These are phyloP conservation scores for Ophioceras dolichostomum DNA, from an alignment of 2,329 filamentous ascomycete genomes.

Conservation along the genomic window DNA sequence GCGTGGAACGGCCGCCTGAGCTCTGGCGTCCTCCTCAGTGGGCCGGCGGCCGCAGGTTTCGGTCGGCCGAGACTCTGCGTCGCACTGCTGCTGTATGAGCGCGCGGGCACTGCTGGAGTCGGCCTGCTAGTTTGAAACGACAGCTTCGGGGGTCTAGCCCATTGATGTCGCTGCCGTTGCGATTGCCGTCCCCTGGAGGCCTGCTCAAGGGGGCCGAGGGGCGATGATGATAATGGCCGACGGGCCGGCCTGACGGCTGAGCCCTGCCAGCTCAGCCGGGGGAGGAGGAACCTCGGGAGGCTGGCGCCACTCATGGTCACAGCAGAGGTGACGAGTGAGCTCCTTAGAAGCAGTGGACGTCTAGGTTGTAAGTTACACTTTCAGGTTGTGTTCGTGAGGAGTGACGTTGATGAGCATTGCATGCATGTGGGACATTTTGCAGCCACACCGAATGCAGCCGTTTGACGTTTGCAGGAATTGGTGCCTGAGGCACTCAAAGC, in stretches of 20 bases:
- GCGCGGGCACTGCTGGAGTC: too few species aligned
- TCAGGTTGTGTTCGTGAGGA: too few species aligned
- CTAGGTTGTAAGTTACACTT: too few species aligned
- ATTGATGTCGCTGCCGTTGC: conserved; percentile 2
- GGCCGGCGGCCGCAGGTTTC: too few species aligned
- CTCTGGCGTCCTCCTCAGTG: not conserved
- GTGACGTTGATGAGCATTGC: too few species aligned
- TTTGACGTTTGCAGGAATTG: too few species aligned
- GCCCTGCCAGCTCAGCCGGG: conserved; percentile 35
- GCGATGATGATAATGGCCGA: not conserved
- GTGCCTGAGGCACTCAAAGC: too few species aligned
- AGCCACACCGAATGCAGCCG: too few species aligned
- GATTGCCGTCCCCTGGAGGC: not conserved
- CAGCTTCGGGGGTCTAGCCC: not conserved
- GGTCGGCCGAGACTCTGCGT: not conserved
- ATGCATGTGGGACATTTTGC: too few species aligned
- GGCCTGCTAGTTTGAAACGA: conserved; percentile 4
- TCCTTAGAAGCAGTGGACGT: too few species aligned
- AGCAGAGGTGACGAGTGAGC: too few species aligned
- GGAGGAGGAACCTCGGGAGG: conserved; percentile 41
- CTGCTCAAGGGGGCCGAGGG: not conserved
- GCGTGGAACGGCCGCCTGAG: conserved; percentile 45
- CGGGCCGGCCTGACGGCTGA: not conserved
- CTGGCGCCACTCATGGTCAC: conserved; percentile 20
- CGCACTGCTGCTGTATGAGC: not conserved